phyloP scores from a whole-genome alignment of 106 monocot species.

The Allium sativum region DNA sequence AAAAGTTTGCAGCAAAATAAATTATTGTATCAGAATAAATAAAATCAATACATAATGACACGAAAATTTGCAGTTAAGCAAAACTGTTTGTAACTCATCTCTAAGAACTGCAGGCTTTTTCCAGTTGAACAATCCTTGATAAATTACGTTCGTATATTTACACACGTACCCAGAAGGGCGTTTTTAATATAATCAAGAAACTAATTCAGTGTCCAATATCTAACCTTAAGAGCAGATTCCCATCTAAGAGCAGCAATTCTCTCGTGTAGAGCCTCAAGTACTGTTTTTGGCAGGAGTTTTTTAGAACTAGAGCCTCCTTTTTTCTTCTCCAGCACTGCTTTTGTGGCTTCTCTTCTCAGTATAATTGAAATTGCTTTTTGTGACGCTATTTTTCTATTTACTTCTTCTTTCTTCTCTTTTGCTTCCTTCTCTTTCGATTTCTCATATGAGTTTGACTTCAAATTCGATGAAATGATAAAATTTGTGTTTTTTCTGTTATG shows the following conservation, averaged over 20 bases:
- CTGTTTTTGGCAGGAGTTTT: slow-evolving; percentile 71
- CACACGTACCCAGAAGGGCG: too few species aligned
- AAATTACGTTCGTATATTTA: too few species aligned
- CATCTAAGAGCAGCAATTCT: slow-evolving; percentile 68
- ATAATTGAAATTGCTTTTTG: slow-evolving; percentile 88
- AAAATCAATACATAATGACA: too few species aligned
- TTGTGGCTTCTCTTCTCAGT: slow-evolving; percentile 75
- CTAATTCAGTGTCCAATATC: too few species aligned
- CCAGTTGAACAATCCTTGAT: too few species aligned
- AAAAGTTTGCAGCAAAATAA: too few species aligned
- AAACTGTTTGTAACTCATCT: too few species aligned
- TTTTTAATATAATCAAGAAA: too few species aligned
- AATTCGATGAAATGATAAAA: background rate
- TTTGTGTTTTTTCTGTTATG: background rate
- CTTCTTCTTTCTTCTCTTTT: slow-evolving; percentile 47
- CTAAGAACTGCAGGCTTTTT: too few species aligned
- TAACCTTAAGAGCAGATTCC: slow-evolving; percentile 98
- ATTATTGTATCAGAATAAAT: too few species aligned
- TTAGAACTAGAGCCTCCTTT: slow-evolving; percentile 48
- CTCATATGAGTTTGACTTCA: background rate
- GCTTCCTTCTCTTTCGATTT: slow-evolving; percentile 11
- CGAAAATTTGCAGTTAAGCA: too few species aligned
- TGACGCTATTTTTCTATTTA: slow-evolving; percentile 78
- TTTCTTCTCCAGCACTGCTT: slow-evolving; percentile 86
- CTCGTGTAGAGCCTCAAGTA: slow-evolving; percentile 92